Base-by-base conservation (phyloP, 2,329 filamentous ascomycete species). In the Aspergillus ochraceoroseus region DNA sequence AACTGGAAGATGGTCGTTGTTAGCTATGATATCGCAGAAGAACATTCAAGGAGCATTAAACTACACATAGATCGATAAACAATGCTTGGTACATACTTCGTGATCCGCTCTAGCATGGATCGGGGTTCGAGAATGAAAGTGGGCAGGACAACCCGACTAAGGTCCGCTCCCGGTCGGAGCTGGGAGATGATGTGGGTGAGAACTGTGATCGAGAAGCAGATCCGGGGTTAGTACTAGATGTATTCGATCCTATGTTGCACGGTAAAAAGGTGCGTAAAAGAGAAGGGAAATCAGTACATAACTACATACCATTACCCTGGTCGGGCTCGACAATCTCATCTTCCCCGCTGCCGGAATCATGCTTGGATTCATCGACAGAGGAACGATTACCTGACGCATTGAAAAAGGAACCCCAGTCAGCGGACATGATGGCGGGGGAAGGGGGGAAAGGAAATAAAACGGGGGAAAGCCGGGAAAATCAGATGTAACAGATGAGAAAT, bases 71-170 rank as follows among this genome's bases (percentile, higher is more conserved):
- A n/a, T n/a, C n/a, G n/a, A n/a, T n/a, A n/a, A n/a, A n/a, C n/a
- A n/a, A n/a, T n/a, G n/a, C n/a, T n/a, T n/a, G n/a, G n/a, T 11
- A 51, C 39, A 38, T 72, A 95, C 89, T 98, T 98, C 59, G 92
- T 98, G 64, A 98, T 98, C 56, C 92, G 81, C 70, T 98, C 92
- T 56, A 98, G 73, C 92, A 98, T 98, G 56, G 89, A 95, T 59
- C 89, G 82, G 15, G 92, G 92, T 67, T 98, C 92, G 55, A 98
- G 80, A 58, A 98, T 98, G 65, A 98, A 98, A 32, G 92, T 98
- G 27, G 92, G 92, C 41, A 98, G 74, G 23, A 92, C 90, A 48
- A 98, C 89, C 55, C 90, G 80, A 67, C 88, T 95, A 55, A 98
- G 74, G 65, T 98, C 92, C 57, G 92, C 92, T 51, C 92, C 92